Evolutionary conservation across 2,329 filamentous ascomycete genomes (phyloP).

Genomic region (Hypoxylon sp.): DNA sequence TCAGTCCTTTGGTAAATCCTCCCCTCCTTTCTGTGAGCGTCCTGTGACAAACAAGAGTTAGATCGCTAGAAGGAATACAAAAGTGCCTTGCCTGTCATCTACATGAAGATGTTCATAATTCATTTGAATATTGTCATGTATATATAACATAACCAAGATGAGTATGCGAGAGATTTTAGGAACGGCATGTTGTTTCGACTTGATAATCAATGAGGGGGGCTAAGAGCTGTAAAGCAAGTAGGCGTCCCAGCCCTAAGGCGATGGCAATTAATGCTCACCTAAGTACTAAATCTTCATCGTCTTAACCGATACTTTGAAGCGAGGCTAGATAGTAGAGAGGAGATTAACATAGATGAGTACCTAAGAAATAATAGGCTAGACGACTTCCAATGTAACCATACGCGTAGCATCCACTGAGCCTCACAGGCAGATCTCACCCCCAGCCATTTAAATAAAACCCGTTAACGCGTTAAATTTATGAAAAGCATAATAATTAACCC

Average conservation of each 20-base stretch:
- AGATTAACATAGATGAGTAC: neutral
- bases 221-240: no score
- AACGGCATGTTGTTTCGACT: no score
- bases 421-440: constrained; percentile 33
- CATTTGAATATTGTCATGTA: neutral
- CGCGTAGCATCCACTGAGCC: constrained; percentile 13
- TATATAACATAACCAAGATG: no score
- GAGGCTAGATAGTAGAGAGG: no score
- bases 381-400: neutral
- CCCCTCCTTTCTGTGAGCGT: neutral
- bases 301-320: neutral
- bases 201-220: no score
- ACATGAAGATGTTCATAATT: neutral
- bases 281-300: neutral
- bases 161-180: no score
- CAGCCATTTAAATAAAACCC: no score
- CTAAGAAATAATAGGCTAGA: neutral
- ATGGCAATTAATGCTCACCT: no score
- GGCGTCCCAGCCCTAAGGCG: no score
- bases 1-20: neutral
- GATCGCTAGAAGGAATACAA: neutral
- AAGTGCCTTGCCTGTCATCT: neutral
- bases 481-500: no score
- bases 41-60: neutral
- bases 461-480: no score